These are phyloP conservation scores for Tremella fuciformis DNA, from an alignment of 768 basidiomycete species.

Conservation along the genomic window DNA sequence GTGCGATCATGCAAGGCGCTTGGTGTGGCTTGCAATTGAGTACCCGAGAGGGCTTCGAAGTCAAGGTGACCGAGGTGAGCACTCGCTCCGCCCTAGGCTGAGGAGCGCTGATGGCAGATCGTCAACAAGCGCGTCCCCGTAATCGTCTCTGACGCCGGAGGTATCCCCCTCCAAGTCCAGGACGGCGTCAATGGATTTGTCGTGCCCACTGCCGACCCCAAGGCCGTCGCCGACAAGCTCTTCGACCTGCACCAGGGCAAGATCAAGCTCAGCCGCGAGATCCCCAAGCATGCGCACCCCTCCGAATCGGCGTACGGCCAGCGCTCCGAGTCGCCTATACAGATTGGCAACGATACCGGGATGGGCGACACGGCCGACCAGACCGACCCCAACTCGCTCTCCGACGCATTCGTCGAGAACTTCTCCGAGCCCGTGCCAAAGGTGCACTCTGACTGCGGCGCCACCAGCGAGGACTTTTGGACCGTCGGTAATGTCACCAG, in stretches of 20 bases:
- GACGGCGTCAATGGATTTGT: constrained; percentile 86
- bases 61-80: constrained; percentile 70
- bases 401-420: constrained; percentile 41
- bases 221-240: constrained; percentile 70
- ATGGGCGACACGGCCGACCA: neutral
- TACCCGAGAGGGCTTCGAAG: constrained; percentile 92
- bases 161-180: constrained; percentile 87
- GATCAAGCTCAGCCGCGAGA: constrained; percentile 19
- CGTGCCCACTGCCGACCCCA: constrained; percentile 72
- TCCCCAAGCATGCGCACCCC: constrained; percentile 7
- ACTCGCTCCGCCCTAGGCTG: too few species aligned
- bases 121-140: constrained; percentile 84
- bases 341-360: neutral
- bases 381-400: constrained; percentile 41
- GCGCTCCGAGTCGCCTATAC: too few species aligned
- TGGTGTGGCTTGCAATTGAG: constrained; percentile 88
- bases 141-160: constrained; percentile 79
- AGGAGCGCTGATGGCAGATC: constrained; percentile 58
- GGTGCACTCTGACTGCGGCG: constrained; percentile 33
- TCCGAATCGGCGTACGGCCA: too few species aligned
- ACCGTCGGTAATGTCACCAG: constrained; percentile 48
- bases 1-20: constrained; percentile 81
- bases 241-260: constrained; percentile 75
- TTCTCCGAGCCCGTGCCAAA: constrained; percentile 33
- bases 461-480: constrained; percentile 49